phyloP scores from a whole-genome alignment of 306 rosid genomes.

The Clitoria ternatea region DNA sequence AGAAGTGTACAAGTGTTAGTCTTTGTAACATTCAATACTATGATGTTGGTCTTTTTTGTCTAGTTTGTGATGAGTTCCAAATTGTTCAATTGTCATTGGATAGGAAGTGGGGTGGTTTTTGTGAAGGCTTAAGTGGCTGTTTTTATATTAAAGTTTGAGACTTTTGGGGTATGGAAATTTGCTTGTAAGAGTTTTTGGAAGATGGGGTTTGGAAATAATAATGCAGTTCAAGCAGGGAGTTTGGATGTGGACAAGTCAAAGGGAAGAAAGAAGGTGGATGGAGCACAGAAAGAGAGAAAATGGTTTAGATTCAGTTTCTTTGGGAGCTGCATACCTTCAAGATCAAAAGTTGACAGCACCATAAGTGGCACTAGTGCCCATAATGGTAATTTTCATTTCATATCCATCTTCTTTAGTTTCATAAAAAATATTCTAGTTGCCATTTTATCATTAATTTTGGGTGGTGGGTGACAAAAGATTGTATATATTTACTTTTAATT shows the following conservation, averaged over 20 bases:
- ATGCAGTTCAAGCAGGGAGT: constrained; percentile 60
- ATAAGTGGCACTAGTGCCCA: constrained; percentile 48
- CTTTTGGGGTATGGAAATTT: constrained; percentile 27
- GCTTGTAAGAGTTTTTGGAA: constrained; percentile 28
- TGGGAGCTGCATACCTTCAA: constrained; percentile 74
- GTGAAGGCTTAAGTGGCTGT: background rate
- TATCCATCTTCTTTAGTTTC: background rate
- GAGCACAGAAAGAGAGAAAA: constrained; percentile 47
- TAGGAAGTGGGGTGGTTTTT: constrained; percentile 3
- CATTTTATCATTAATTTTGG: constrained; percentile 5
- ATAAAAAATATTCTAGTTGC: constrained; percentile 8
- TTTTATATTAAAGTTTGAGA: constrained; percentile 12
- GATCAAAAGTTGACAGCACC: constrained; percentile 78
- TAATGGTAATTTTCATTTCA: constrained; percentile 51
- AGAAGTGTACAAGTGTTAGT: constrained; percentile 16
- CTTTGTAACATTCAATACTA: background rate
- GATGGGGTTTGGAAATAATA: constrained; percentile 65
- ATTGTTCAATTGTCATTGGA: constrained; percentile 22
- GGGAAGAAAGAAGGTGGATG: constrained; percentile 41
- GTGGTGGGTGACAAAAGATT: background rate
- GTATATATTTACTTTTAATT: background rate
- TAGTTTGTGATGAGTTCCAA: constrained; percentile 2
- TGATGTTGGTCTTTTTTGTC: background rate
- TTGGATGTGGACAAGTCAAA: constrained; percentile 60
- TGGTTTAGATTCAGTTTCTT: constrained; percentile 60